These are phyloP conservation scores for Crithidia brevicula DNA, from an alignment of 208 protist genomes.

Conservation along the genomic window DNA sequence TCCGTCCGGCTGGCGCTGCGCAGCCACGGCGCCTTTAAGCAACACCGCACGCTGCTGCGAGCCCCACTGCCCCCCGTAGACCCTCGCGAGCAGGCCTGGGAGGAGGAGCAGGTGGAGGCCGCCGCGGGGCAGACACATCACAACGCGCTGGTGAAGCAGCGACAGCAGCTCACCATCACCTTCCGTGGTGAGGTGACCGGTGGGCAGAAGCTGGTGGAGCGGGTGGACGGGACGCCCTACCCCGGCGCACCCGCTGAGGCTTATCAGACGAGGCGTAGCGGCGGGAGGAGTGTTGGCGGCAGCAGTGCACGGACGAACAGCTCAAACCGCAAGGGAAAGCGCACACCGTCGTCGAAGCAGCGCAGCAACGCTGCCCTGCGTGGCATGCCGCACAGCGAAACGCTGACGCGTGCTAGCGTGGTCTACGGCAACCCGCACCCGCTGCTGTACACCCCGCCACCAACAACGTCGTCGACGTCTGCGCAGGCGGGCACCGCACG, in stretches of 20 bases:
- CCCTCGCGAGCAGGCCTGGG: slow-evolving; percentile 65
- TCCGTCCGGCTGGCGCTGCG: slow-evolving; percentile 63
- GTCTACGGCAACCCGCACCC: slow-evolving; percentile 85
- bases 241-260: slow-evolving; percentile 53
- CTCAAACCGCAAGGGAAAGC: slow-evolving; percentile 6
- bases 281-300: slow-evolving; percentile 5
- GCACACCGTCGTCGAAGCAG: neutral
- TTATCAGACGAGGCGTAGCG: slow-evolving; percentile 37
- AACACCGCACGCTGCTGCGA: slow-evolving; percentile 75
- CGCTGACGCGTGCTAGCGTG: slow-evolving; percentile 54
- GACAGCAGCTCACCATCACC: slow-evolving; percentile 83
- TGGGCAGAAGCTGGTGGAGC: slow-evolving; percentile 69
- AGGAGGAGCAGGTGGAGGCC: slow-evolving; percentile 47
- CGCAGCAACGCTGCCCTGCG: slow-evolving; percentile 33
- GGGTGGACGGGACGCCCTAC: slow-evolving; percentile 67
- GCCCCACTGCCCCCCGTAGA: slow-evolving; percentile 68
- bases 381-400: slow-evolving; percentile 60
- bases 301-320: slow-evolving; percentile 14
- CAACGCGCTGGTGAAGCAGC: slow-evolving; percentile 49
- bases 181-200: slow-evolving; percentile 79
- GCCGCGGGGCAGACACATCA: slow-evolving; percentile 47
- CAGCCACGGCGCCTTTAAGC: slow-evolving; percentile 67
- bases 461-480: neutral
- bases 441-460: slow-evolving; percentile 56
- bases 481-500: slow-evolving; percentile 15